A percentile compares a stretch with the other conserved stretches of the same genome.
Evolutionary conservation across 164 flowering plant genomes (phyloP).

Genomic region (Akebia trifoliata): DNA sequence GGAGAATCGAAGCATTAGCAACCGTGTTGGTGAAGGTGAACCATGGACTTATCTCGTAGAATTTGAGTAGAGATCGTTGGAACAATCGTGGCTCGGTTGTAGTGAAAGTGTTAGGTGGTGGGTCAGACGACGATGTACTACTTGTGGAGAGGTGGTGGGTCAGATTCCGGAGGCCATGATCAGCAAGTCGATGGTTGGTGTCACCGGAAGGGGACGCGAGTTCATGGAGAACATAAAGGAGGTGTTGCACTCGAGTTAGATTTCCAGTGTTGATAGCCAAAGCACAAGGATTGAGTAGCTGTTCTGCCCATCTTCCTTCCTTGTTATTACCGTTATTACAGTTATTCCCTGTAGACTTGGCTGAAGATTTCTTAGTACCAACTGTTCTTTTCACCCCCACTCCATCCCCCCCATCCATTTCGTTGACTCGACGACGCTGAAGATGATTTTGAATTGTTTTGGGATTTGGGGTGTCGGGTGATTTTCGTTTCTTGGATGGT

Average conservation of each 20-base stretch:
- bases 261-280: slow-evolving; percentile 47
- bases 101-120: slow-evolving; percentile 30
- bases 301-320: slow-evolving; percentile 86
- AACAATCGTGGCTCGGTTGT: slow-evolving; percentile 50
- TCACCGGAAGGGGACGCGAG: slow-evolving; percentile 64
- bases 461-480: slow-evolving; percentile 13
- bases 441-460: slow-evolving; percentile 18
- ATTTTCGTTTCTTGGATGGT: slow-evolving; percentile 46
- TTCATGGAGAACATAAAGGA: slow-evolving; percentile 62
- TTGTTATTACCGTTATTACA: slow-evolving; percentile 35
- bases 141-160: slow-evolving; percentile 36
- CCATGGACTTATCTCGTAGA: slow-evolving; percentile 76
- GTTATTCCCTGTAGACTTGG: slow-evolving; percentile 24
- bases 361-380: slow-evolving; percentile 27
- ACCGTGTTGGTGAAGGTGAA: slow-evolving; percentile 63
- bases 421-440: slow-evolving; percentile 14
- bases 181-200: slow-evolving; percentile 65
- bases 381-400: slow-evolving; percentile 22
- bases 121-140: slow-evolving; percentile 15
- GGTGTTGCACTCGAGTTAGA: slow-evolving; percentile 54
- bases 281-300: slow-evolving; percentile 74
- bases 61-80: slow-evolving; percentile 45
- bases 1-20: slow-evolving; percentile 62
- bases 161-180: slow-evolving; percentile 57
- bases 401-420: slow-evolving; percentile 13